Evolutionary conservation across 2,329 filamentous ascomycete species (phyloP).

Genomic region (Claviceps purpurea): DNA sequence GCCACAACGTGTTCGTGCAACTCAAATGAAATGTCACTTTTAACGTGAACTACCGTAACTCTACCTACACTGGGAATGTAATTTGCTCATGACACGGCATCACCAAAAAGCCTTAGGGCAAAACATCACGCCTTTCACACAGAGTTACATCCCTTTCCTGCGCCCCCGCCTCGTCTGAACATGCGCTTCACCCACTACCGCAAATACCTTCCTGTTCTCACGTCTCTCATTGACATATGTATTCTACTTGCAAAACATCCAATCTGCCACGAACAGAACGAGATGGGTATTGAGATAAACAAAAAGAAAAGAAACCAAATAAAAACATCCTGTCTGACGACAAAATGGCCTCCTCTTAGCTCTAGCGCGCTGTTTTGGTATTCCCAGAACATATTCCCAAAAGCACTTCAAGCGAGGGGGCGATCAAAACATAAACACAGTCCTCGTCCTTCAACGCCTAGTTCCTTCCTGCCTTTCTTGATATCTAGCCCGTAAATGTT

Average conservation of each 20-base stretch:
- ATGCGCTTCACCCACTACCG: not conserved
- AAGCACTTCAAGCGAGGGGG: not conserved
- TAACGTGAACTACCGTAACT: no score
- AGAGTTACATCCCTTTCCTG: no score
- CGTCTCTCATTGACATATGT: not conserved
- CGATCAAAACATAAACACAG: not conserved
- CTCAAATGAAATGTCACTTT: no score
- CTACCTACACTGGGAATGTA: no score
- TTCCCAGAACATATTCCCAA: no score
- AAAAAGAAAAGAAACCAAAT: not conserved
- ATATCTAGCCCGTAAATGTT: constrained; percentile 1
- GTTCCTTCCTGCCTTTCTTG: not conserved
- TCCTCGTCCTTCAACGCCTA: not conserved
- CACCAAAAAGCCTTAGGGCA: no score
- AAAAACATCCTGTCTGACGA: not conserved
- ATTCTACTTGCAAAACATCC: not conserved
- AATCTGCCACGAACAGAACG: not conserved
- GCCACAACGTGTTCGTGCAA: no score
- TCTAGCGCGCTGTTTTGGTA: no score
- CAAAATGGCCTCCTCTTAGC: not conserved
- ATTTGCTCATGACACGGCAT: no score
- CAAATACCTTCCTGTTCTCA: not conserved
- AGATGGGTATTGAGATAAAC: not conserved
- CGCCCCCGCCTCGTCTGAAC: not conserved
- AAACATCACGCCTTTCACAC: no score